Base-by-base conservation (phyloP, 2,329 filamentous ascomycete species). In the Colletotrichum sp. region DNA sequence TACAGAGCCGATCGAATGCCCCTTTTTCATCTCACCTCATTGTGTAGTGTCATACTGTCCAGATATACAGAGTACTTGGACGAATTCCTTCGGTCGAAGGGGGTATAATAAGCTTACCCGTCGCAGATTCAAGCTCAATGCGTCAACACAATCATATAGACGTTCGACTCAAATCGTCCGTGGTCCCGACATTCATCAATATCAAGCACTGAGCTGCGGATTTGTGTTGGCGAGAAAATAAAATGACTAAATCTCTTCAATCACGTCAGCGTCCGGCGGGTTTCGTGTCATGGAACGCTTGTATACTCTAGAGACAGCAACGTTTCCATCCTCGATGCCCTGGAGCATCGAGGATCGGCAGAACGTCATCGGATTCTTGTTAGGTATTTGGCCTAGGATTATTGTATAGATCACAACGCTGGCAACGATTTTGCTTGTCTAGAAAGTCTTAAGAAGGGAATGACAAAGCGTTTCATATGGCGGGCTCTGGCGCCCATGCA, bases 31-130 rank as follows among this genome's bases (percentile, higher is more conserved):
- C n/a, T 52, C 43, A 18, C 3, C 43, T 21, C 43, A 13, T 52
- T 21, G 6, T 13, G 4, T 3, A 52, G 43, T 1, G 10, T 13
- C 43, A 52, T 13, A 0, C 2, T 13, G 0, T 21, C 0, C 18
- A 52, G 0, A 5, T 21, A 13, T 5, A 21, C 0, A 52, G 8
- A 13, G 18, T 0, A 18, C 6, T 52, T 52, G 0, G 3, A 52
- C 10, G 21, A 52, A 13, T 5, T 12, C 43, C 5, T 32, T 32
- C 30, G 0, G 0, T 32, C 9, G 1, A 32, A 32, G 30, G 30
- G 0, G n/a, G 9, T 12, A 52, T 21, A 8, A 52, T 21, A 13
- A 8, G 43, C n/a, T 1, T 52, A n/a, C 43, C n/a, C 12, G 43
- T 8, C 10, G 3, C 9, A 48, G 0, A 6, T 21, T 13, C n/a